phyloP scores from a whole-genome alignment of 2,329 filamentous ascomycete species.

The Cladosporium sp. region DNA sequence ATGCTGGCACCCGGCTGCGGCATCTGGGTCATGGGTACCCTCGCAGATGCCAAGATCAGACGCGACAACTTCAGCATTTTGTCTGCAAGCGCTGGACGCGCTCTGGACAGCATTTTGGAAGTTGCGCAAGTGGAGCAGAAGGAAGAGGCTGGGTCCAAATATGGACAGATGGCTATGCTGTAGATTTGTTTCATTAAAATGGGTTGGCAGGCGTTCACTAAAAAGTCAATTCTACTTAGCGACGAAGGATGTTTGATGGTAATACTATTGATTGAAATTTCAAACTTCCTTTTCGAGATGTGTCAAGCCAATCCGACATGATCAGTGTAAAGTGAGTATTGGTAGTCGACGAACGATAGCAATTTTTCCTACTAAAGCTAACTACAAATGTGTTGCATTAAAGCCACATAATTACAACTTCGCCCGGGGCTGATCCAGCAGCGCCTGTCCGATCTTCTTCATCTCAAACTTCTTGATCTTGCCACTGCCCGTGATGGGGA shows the following conservation, averaged over 20 bases:
- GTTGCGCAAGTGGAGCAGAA: constrained; percentile 10
- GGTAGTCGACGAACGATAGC: neutral
- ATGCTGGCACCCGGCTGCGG: constrained; percentile 16
- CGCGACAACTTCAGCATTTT: constrained; percentile 20
- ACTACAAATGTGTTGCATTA: neutral
- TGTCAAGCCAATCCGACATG: neutral
- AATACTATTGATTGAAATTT: neutral
- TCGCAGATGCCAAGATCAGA: constrained; percentile 19
- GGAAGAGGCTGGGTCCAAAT: constrained; percentile 4
- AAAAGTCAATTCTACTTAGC: neutral
- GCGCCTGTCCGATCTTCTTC: constrained; percentile 18
- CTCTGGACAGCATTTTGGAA: constrained; percentile 17
- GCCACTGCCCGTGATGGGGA: constrained; percentile 42
- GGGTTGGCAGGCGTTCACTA: neutral
- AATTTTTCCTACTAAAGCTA: no score
- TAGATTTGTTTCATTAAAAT: neutral
- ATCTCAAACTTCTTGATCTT: constrained; percentile 43
- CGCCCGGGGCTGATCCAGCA: constrained; percentile 5
- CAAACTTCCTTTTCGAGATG: no score
- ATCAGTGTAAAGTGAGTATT: neutral
- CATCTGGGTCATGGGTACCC: constrained; percentile 22
- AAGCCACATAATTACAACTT: neutral
- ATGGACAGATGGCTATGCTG: constrained; percentile 20
- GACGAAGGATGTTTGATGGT: neutral
- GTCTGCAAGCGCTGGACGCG: constrained; percentile 19